These are phyloP conservation scores for Syncephalastrum racemosum DNA, from an alignment of 371 early-diverging fungal species.

Conservation along the genomic window DNA sequence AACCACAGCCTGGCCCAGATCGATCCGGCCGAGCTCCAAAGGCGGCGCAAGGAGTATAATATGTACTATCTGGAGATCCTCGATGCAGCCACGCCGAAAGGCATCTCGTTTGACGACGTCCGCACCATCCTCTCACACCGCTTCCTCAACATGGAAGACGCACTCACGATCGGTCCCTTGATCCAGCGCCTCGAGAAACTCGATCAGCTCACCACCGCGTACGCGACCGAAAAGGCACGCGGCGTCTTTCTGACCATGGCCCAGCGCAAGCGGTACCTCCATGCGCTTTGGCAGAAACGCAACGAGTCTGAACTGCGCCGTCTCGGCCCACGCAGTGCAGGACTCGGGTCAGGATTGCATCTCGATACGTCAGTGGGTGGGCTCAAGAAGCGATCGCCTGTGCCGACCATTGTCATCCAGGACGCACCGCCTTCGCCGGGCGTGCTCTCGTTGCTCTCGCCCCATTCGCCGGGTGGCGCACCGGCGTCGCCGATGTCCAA, in stretches of 20 bases:
- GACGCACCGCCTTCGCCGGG: slow-evolving; percentile 22
- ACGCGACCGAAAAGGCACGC: slow-evolving; percentile 44
- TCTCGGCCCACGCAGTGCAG: slow-evolving; percentile 21
- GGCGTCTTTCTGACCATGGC: slow-evolving; percentile 43
- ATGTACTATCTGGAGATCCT: slow-evolving; percentile 50
- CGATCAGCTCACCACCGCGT: slow-evolving; percentile 39
- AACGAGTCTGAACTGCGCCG: slow-evolving; percentile 44
- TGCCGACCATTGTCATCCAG: slow-evolving; percentile 41
- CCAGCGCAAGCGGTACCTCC: slow-evolving; percentile 40
- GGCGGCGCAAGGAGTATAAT: slow-evolving; percentile 49
- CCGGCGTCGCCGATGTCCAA: slow-evolving; percentile 36
- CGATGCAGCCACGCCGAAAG: slow-evolving; percentile 39
- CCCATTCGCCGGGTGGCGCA: slow-evolving; percentile 4
- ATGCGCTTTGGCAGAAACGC: slow-evolving; percentile 41
- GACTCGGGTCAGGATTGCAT: slow-evolving; percentile 9
- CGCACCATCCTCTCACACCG: slow-evolving; percentile 53
- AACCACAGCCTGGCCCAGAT: slow-evolving; percentile 28
- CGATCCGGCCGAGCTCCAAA: slow-evolving; percentile 19
- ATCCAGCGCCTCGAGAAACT: slow-evolving; percentile 43
- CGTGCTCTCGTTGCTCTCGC: slow-evolving; percentile 8
- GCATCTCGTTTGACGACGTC: slow-evolving; percentile 56
- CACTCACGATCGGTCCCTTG: slow-evolving; percentile 46
- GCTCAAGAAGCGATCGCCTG: slow-evolving; percentile 14
- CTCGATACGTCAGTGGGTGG: slow-evolving; percentile 8
- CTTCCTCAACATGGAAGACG: slow-evolving; percentile 50